phyloP scores from a whole-genome alignment of 805 yeast species.

The Candida ipomoeae region DNA sequence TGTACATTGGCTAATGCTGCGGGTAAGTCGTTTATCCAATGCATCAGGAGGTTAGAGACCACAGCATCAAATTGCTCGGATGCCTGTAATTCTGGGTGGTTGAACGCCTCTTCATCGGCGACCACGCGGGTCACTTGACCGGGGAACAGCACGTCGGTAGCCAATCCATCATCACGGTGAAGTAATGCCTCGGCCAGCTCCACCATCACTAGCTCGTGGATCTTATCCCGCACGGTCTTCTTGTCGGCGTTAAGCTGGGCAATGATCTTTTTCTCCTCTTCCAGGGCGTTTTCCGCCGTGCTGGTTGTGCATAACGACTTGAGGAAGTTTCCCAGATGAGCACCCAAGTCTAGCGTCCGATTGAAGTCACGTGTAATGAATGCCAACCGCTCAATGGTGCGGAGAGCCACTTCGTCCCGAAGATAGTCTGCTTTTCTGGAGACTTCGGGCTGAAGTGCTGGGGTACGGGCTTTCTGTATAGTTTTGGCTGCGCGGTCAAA shows the following conservation, averaged over 20 bases:
- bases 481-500: slow-evolving; percentile 63
- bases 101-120: slow-evolving; percentile 65
- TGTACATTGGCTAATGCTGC: slow-evolving; percentile 53
- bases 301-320: slow-evolving; percentile 32
- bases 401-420: slow-evolving; percentile 66
- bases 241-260: slow-evolving; percentile 50
- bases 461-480: slow-evolving; percentile 56
- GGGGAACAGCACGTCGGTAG: slow-evolving; percentile 39
- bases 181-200: slow-evolving; percentile 58
- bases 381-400: slow-evolving; percentile 71
- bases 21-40: slow-evolving; percentile 88
- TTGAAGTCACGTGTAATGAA: slow-evolving; percentile 64
- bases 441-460: slow-evolving; percentile 36
- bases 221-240: slow-evolving; percentile 46
- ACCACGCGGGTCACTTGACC: slow-evolving; percentile 48
- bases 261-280: slow-evolving; percentile 35
- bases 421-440: slow-evolving; percentile 65
- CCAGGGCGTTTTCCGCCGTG: slow-evolving; percentile 19
- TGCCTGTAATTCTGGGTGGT: slow-evolving; percentile 35
- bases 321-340: slow-evolving; percentile 63
- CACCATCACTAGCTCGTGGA: slow-evolving; percentile 57
- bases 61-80: slow-evolving; percentile 60
- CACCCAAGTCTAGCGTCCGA: slow-evolving; percentile 66
- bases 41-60: slow-evolving; percentile 66
- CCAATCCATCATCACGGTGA: slow-evolving; percentile 42